Base-by-base conservation (phyloP, 176 grass and related monocot genomes). In the Triticum urartu region DNA sequence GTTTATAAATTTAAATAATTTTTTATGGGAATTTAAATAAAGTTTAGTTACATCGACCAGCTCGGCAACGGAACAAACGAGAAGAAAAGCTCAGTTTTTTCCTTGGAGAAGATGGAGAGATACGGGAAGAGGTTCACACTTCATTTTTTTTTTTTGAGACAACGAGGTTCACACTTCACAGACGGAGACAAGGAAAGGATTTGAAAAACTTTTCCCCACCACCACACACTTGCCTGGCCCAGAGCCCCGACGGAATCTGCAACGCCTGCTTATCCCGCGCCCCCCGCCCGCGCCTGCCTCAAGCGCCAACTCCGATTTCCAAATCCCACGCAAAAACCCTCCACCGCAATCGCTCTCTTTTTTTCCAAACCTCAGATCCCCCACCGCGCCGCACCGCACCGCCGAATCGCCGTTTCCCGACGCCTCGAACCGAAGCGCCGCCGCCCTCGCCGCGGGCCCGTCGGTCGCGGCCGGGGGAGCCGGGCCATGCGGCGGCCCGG, bases 281-380 rank as follows among this genome's bases (percentile, higher is more conserved):
- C 83, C 2, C 78, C 6, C 33, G 25, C 78, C 6, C 33, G 25
- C 79, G 33, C 20, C 39, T 9, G 39, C 8, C 79, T 9, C 18
- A 59, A 39, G 73, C 72, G 42, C 34, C 70, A 28, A 77, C 67
- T 7, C 61, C 24, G 54, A 43, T 71, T 81, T 86, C 72, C 79
- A 81, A 91, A 91, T 81, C 69, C 61, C 47, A 70, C 13, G 62
- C 71, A 7, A 47, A 40, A 52, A 18, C 30, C 50, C 79, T 26
- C 54, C 5, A 6, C 80, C 36, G 30, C 75, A 15, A 21, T 54
- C 15, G 6, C 50, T 2, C 6, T 21, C 6, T 22, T 60, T 4
- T 65, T 86, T 86, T 18, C 9, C 5, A 85, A 90, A 78, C 71
- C 79, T 62, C 78, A 78, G 71, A 82, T 86, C 83, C 72, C 86